phyloP scores from a whole-genome alignment of 208 protist genomes.

The Crithidia expoeki region DNA sequence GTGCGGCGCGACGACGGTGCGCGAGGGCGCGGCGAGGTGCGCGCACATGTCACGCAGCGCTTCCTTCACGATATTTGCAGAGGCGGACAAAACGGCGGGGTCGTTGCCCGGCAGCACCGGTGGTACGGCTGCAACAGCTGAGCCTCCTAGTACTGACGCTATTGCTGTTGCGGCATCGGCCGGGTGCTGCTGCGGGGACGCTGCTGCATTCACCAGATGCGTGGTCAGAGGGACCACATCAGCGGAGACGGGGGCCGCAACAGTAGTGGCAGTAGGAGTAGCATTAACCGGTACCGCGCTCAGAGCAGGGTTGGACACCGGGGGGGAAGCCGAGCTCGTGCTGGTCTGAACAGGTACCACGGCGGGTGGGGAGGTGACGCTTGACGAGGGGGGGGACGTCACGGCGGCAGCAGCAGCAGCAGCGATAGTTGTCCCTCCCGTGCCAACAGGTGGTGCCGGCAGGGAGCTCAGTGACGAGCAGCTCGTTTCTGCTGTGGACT shows the following conservation, averaged over 20 bases:
- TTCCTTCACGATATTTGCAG: slow-evolving; percentile 22
- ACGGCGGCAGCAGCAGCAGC: neutral
- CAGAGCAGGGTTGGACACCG: slow-evolving; percentile 8
- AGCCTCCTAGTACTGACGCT: neutral
- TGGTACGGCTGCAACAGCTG: neutral
- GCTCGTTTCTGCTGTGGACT: slow-evolving; percentile 13
- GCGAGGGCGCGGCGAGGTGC: slow-evolving; percentile 20
- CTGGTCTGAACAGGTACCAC: slow-evolving; percentile 5
- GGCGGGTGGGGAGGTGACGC: neutral
- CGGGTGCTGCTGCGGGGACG: neutral
- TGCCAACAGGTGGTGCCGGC: neutral
- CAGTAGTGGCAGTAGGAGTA: neutral
- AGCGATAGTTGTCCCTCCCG: neutral
- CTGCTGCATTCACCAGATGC: neutral
- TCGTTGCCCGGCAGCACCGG: slow-evolving; percentile 2
- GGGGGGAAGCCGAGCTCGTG: neutral
- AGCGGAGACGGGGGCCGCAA: no score
- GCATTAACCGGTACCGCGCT: neutral
- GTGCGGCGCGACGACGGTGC: slow-evolving; percentile 38
- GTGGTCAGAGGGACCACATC: neutral
- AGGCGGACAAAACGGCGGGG: neutral
- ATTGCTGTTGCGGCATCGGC: neutral
- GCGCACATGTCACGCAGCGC: slow-evolving; percentile 13
- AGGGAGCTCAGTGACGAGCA: slow-evolving; percentile 16
- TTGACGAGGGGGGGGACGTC: neutral